These are phyloP conservation scores for Trichosphaerium sp. DNA, from an alignment of 78 protist genomes.

Conservation along the genomic window DNA sequence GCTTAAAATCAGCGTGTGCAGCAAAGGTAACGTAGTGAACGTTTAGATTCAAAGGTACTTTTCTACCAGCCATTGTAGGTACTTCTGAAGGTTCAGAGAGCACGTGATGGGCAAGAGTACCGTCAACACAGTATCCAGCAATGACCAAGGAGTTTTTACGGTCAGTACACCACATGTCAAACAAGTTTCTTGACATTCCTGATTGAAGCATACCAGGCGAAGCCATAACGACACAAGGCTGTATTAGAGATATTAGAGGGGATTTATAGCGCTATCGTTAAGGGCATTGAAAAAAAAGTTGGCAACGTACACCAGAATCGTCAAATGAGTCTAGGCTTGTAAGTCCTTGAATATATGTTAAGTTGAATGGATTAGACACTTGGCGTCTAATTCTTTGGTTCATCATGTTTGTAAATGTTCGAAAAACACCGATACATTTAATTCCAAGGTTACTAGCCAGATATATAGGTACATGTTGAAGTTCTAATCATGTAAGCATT, in stretches of 20 bases:
- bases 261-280: background rate
- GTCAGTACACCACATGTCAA: conserved; percentile 79
- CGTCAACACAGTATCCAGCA: conserved; percentile 88
- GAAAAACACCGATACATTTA: conserved; percentile 75
- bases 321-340: conserved; percentile 37
- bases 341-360: conserved; percentile 71
- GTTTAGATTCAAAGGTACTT: conserved; percentile 28
- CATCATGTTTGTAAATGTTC: conserved; percentile 79
- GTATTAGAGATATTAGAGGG: background rate
- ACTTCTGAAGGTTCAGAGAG: conserved; percentile 9
- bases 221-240: conserved; percentile 88
- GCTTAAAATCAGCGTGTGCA: conserved; percentile 88
- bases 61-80: conserved; percentile 5
- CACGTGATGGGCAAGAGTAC: conserved; percentile 76
- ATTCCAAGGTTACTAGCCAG: conserved; percentile 81
- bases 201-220: conserved; percentile 83
- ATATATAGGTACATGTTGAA: conserved; percentile 79
- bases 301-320: conserved; percentile 61
- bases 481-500: too few relatives aligned
- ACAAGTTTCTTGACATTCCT: conserved; percentile 78
- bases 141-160: conserved; percentile 68
- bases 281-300: background rate
- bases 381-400: conserved; percentile 53
- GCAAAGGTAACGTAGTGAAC: conserved; percentile 75
- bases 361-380: conserved; percentile 77